Evolutionary conservation across 176 grass and related monocot genomes (phyloP).

Genomic region (Triticum timopheevii): DNA sequence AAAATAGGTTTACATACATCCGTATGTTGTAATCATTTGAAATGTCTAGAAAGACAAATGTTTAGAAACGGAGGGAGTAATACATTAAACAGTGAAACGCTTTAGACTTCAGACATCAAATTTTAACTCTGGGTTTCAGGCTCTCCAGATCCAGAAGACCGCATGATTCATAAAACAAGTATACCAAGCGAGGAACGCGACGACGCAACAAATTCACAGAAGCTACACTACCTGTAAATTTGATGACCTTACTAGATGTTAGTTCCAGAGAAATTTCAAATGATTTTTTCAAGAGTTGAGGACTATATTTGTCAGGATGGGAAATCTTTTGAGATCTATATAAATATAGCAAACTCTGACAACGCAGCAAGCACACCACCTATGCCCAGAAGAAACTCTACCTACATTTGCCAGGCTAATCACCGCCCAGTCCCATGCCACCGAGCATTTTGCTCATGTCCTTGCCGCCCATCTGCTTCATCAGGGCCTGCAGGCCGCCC

Average conservation of each 20-base stretch:
- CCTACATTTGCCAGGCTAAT: background rate
- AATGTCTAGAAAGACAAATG: no score
- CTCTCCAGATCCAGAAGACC: background rate
- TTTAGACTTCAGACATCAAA: background rate
- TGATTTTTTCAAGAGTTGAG: background rate
- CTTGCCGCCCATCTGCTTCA: constrained; percentile 72
- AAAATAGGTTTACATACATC: no score
- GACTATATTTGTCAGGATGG: background rate
- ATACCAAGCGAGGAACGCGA: background rate
- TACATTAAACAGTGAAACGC: background rate
- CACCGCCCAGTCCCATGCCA: constrained; percentile 23
- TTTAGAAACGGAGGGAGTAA: no score
- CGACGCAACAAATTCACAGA: background rate
- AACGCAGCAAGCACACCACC: background rate
- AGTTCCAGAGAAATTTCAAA: background rate
- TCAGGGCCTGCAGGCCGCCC: constrained; percentile 51
- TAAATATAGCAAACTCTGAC: background rate
- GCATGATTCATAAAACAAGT: background rate
- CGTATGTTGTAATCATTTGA: no score
- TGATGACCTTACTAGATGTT: background rate
- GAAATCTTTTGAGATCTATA: background rate
- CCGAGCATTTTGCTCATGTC: constrained; percentile 53
- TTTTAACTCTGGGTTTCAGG: background rate
- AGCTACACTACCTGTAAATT: background rate
- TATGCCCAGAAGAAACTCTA: background rate